Conservation (phyloP, 2,329 filamentous ascomycete genomes). For the Alternaria novae-zelandiae region DNA sequence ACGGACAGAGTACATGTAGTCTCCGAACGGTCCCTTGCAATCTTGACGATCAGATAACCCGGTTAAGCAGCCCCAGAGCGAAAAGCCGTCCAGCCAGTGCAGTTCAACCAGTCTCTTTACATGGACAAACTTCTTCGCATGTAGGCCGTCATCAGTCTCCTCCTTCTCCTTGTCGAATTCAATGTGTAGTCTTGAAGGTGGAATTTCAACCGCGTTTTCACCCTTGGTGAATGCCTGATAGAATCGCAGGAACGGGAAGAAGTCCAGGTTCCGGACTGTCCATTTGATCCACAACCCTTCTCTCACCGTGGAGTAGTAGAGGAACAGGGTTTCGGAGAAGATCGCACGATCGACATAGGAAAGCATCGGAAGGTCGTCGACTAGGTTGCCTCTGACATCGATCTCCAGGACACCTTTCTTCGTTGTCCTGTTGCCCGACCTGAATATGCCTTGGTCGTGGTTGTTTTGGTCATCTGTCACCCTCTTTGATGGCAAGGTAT, state of each 20-base stretch:
- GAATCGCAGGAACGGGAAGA: slow-evolving; percentile 7
- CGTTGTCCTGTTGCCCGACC: neutral
- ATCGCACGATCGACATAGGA: neutral
- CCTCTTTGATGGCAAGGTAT: neutral
- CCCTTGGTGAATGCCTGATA: neutral
- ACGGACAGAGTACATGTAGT: slow-evolving; percentile 7
- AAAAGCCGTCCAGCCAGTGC: slow-evolving; percentile 9
- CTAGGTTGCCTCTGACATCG: slow-evolving; percentile 1
- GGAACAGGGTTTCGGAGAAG: neutral
- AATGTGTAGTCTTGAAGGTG: neutral
- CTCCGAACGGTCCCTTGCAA: neutral
- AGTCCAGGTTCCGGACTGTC: neutral
- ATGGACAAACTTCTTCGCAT: neutral
- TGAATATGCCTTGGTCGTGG: neutral
- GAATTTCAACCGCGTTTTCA: neutral
- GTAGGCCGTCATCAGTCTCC: neutral
- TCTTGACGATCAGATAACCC: neutral
- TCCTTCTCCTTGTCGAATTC: neutral
- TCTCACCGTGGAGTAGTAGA: neutral
- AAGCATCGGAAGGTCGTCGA: slow-evolving; percentile 3
- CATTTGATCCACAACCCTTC: neutral
- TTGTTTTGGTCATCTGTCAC: neutral
- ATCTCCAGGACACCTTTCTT: neutral
- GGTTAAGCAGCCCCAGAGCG: slow-evolving; percentile 4
- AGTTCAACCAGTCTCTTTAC: neutral